Evolutionary conservation across 495 filamentous ascomycete species (phyloP), one percentile per base, ranked within the genome.

Genomic region (Chaetomium cochliodes): DNA sequence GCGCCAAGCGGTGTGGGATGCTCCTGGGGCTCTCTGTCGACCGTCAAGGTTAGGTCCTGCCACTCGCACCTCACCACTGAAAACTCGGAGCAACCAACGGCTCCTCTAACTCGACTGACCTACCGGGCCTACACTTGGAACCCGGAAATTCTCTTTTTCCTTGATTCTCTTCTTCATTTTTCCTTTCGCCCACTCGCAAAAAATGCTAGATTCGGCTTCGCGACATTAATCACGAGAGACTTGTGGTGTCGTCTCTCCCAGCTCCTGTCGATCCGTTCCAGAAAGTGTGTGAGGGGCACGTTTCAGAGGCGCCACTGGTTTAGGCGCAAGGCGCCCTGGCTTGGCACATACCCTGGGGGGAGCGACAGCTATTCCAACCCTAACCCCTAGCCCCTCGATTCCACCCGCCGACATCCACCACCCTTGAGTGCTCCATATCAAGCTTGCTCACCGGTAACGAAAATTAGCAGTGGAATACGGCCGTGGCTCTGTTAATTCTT

Each of bases 211-310:
- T 53, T 53, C 0, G 25, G 25, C 26, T 20, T 2, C 46, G 2
- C 54, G 11, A 41, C 54, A 57, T 6, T 33, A 25, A 55, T 3
- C 9, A 4, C 15, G 25, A 18, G 55, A 44, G 9, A 28, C n/a
- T 54, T 15, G 33, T 42, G 44, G 22, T 49, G 55, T 33, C 28
- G 22, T 37, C 49, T 7, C 22, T 8, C 37, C 50, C 7, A 18
- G 33, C 30, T 47, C 23, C 57, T 60, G 65, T 55, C 56, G 60
- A 67, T 67, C 65, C 49, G 65, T 67, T 67, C 65, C 65, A 67
- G 60, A 59, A 67, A 55, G 20, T 63, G 20, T 63, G 65, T 63
- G 60, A 59, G 65, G 51, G 60, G 30, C 30, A 18, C 18, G 59
- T 67, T 67, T 63, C 59, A 67, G 37, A 49, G 41, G 39, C 55